Conservation (phyloP, 73 alveolate species). For the Paramecium biaurelia region DNA sequence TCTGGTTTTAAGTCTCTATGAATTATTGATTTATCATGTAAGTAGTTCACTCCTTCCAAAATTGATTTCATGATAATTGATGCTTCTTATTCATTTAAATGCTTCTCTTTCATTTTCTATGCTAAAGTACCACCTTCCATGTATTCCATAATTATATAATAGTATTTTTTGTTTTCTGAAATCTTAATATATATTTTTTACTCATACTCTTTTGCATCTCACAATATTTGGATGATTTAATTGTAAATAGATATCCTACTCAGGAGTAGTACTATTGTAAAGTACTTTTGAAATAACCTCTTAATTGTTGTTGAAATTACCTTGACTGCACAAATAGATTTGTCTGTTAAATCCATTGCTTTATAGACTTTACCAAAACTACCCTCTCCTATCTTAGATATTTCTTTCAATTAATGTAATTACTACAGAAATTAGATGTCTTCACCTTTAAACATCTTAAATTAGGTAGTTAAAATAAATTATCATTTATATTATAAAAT, state of each 20-base stretch:
- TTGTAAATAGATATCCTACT: neutral
- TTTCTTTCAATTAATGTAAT: conserved; percentile 22
- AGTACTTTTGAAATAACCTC: neutral
- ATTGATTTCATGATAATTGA: conserved; percentile 55
- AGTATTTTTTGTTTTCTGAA: conserved; percentile 16
- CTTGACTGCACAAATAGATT: conserved; percentile 41
- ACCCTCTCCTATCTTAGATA: conserved; percentile 27
- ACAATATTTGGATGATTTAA: conserved; percentile 62
- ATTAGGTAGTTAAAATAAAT: conserved; percentile 33
- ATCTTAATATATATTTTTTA: conserved; percentile 16
- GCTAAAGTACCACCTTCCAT: conserved; percentile 79
- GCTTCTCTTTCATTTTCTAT: conserved; percentile 51
- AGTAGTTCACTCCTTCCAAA: conserved; percentile 46
- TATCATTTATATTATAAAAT: conserved; percentile 41
- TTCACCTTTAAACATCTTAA: conserved; percentile 14
- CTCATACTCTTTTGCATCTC: conserved; percentile 49
- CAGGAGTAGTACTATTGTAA: neutral
- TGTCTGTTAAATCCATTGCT: conserved; percentile 33
- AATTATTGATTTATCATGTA: conserved; percentile 65
- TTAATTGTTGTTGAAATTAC: neutral
- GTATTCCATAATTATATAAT: conserved; percentile 80
- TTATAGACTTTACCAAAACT: conserved; percentile 49
- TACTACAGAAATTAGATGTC: neutral
- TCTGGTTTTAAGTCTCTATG: conserved; percentile 89
- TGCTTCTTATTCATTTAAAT: conserved; percentile 56